A percentile compares a stretch with the other conserved stretches of the same genome.
These are phyloP conservation scores for Mycena kentingensis DNA, from an alignment of 768 basidiomycete species.

Conservation along the genomic window DNA sequence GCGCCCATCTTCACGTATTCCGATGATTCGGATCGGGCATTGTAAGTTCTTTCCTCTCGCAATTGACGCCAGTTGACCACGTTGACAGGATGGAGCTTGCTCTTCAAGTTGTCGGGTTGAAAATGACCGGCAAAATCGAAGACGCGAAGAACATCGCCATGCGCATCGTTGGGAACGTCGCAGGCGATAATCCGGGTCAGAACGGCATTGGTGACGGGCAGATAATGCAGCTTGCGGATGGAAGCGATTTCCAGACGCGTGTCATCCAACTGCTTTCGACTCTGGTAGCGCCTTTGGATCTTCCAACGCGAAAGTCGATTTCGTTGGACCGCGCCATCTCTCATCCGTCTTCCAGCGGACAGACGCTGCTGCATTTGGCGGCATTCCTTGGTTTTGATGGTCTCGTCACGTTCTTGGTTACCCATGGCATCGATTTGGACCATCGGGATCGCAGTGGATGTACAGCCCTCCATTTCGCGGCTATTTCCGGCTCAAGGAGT, in stretches of 20 bases:
- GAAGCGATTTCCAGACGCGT: constrained; percentile 68
- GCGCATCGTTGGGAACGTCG: constrained; percentile 84
- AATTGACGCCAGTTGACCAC: constrained; percentile 15
- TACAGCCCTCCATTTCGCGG: constrained; percentile 88
- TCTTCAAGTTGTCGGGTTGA: constrained; percentile 90
- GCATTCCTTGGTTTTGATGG: constrained; percentile 74
- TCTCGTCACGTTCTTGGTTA: constrained; percentile 71
- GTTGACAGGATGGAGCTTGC: constrained; percentile 86
- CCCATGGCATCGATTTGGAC: constrained; percentile 76
- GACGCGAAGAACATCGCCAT: constrained; percentile 92
- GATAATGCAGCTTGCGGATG: constrained; percentile 63
- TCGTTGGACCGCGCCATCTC: constrained; percentile 64
- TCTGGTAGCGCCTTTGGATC: constrained; percentile 63
- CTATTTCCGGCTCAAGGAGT: constrained; percentile 58
- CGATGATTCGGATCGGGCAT: constrained; percentile 84
- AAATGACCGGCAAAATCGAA: constrained; percentile 95
- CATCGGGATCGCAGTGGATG: constrained; percentile 86
- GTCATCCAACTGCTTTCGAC: constrained; percentile 82
- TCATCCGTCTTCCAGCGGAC: constrained; percentile 67
- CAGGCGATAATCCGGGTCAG: constrained; percentile 49
- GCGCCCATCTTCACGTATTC: constrained; percentile 84
- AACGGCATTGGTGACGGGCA: constrained; percentile 31
- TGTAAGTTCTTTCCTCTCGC: constrained; percentile 55
- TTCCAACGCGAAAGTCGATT: constrained; percentile 41
- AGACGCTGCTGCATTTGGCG: constrained; percentile 89